phyloP scores from a whole-genome alignment of 2,329 filamentous ascomycete genomes.

The Trichophyton rubrum region DNA sequence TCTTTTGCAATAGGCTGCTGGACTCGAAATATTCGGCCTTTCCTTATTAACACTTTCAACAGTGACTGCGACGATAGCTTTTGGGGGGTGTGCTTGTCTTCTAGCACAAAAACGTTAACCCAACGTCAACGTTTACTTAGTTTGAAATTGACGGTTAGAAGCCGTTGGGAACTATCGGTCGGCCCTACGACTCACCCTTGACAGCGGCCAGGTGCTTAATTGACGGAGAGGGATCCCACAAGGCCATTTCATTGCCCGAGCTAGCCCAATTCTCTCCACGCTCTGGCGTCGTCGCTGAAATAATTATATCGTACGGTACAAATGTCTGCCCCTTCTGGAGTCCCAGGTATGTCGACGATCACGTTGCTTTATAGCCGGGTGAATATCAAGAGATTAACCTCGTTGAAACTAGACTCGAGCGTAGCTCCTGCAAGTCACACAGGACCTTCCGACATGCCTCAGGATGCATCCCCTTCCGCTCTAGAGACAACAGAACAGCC shows the following conservation, averaged over 20 bases:
- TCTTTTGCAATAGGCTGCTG: not conserved
- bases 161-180: not conserved
- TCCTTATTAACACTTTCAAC: not conserved
- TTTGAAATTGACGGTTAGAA: not conserved
- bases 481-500: conserved; percentile 17
- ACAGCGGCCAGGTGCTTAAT: not conserved
- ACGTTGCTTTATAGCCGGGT: too few relatives aligned
- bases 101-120: not conserved
- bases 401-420: not conserved
- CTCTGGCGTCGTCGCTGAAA: not conserved
- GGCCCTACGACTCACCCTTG: not conserved
- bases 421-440: not conserved
- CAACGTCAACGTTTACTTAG: not conserved
- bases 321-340: not conserved
- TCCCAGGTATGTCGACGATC: not conserved
- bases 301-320: not conserved
- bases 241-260: not conserved
- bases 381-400: not conserved
- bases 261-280: not conserved
- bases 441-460: not conserved
- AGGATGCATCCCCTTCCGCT: conserved; percentile 3
- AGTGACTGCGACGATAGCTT: not conserved
- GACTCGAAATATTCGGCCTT: not conserved
- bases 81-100: not conserved
- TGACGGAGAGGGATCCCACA: not conserved